Percentiles rank a stretch among this genome's conserved stretches.
phyloP scores from a whole-genome alignment of 257 asterid genomes.

The Fraxinus excelsior region DNA sequence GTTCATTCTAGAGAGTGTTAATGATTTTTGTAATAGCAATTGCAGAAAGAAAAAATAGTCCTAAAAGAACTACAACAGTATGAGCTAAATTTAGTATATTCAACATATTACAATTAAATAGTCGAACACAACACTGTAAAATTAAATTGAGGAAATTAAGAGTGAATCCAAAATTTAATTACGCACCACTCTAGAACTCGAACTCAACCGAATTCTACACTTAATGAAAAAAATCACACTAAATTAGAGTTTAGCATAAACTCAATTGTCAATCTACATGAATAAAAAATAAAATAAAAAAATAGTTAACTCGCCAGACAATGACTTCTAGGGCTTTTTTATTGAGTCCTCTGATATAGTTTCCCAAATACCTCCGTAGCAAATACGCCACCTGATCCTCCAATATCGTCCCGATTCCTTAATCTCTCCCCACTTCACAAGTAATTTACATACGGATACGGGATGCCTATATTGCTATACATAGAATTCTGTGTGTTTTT shows the following conservation, averaged over 20 bases:
- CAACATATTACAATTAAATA: no score
- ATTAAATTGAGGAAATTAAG: neutral
- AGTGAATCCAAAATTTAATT: neutral
- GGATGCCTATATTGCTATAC: neutral
- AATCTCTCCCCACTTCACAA: conserved; percentile 5
- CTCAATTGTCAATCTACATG: neutral
- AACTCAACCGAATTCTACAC: neutral
- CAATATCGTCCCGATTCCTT: conserved; percentile 60
- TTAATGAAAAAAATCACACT: no score
- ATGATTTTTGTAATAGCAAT: neutral
- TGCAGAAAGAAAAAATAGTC: neutral
- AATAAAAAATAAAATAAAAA: neutral
- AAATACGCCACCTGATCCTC: conserved; percentile 97
- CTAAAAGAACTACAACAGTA: neutral
- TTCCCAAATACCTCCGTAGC: conserved; percentile 88
- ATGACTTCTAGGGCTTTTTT: conserved; percentile 97
- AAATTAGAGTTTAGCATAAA: neutral
- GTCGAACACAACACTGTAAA: no score
- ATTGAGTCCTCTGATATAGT: conserved; percentile 88
- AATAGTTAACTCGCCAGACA: conserved; percentile 86
- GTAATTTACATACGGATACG: neutral
- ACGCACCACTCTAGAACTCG: neutral
- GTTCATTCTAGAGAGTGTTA: neutral
- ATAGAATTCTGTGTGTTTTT: neutral
- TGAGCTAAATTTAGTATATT: no score